Conservation (phyloP, 345 rosid species). For the Salix exigua region DNA sequence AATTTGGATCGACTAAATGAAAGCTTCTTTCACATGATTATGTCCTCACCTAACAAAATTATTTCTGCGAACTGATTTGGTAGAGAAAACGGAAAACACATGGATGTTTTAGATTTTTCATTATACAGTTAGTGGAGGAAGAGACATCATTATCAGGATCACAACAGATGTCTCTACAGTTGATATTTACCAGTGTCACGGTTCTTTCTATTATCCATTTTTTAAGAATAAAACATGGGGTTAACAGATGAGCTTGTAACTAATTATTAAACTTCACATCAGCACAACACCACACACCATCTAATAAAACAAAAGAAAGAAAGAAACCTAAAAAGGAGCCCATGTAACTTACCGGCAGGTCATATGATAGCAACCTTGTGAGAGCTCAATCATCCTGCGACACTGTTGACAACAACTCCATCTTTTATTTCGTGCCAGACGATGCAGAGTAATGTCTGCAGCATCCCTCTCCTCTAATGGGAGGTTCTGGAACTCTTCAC, state of each 20-base stretch:
- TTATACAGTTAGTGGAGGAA: neutral
- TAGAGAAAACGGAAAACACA: neutral
- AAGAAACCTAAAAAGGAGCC: neutral
- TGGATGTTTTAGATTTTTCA: neutral
- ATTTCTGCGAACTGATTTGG: neutral
- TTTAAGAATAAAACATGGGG: neutral
- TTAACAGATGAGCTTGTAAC: too few relatives aligned
- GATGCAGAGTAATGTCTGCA: conserved; percentile 76
- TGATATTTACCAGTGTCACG: neutral
- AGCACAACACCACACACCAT: neutral
- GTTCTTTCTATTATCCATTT: neutral
- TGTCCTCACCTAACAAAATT: neutral
- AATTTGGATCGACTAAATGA: neutral
- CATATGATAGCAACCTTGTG: conserved; percentile 95
- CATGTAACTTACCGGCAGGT: conserved; percentile 69
- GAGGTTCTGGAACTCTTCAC: conserved; percentile 83
- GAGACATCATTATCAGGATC: neutral
- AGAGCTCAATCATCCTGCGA: conserved; percentile 84
- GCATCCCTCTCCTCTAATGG: conserved; percentile 84
- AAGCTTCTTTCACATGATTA: neutral
- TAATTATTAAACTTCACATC: neutral
- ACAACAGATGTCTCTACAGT: neutral
- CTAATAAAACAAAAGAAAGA: neutral
- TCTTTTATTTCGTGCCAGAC: conserved; percentile 71
- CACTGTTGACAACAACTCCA: conserved; percentile 96